These are phyloP conservation scores for Solioccasus polychromus DNA, from an alignment of 768 basidiomycete species.

Conservation along the genomic window DNA sequence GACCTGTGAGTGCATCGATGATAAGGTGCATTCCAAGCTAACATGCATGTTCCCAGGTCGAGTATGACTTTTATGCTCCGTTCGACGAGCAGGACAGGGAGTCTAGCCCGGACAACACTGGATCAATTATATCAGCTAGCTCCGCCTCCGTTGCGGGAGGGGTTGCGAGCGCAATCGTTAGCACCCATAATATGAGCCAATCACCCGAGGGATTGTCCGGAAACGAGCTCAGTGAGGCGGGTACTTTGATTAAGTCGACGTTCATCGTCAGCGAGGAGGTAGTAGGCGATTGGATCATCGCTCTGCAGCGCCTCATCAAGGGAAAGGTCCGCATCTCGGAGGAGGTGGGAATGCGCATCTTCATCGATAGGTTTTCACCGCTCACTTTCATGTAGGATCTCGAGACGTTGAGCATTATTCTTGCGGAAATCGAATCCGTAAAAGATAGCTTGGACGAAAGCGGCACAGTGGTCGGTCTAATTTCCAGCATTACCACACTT, in stretches of 20 bases:
- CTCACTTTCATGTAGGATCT: conserved; percentile 19
- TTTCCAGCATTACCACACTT: neutral
- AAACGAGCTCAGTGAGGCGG: neutral
- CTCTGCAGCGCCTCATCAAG: conserved; percentile 32
- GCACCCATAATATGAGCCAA: conserved; percentile 19
- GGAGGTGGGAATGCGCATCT: conserved; percentile 11
- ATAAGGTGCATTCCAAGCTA: neutral
- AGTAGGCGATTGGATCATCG: conserved; percentile 16
- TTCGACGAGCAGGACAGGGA: conserved; percentile 9
- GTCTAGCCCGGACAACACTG: conserved; percentile 1
- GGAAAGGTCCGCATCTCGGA: conserved; percentile 23
- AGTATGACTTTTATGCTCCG: conserved; percentile 4
- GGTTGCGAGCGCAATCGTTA: conserved; percentile 4
- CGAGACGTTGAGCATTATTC: conserved; percentile 24
- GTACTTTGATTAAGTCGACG: neutral
- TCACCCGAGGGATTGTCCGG: conserved; percentile 8
- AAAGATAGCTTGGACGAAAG: conserved; percentile 10
- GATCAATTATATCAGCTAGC: neutral
- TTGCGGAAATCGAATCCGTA: conserved; percentile 31
- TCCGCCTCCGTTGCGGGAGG: conserved; percentile 5
- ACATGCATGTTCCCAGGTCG: conserved; percentile 9
- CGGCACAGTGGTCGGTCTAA: conserved; percentile 15
- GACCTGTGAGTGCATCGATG: conserved; percentile 13
- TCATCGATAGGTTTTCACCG: too few species aligned
- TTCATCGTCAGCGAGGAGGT: conserved; percentile 4